Base-by-base conservation (phyloP, 768 basidiomycete genomes). In the Tremella fuciformis region DNA sequence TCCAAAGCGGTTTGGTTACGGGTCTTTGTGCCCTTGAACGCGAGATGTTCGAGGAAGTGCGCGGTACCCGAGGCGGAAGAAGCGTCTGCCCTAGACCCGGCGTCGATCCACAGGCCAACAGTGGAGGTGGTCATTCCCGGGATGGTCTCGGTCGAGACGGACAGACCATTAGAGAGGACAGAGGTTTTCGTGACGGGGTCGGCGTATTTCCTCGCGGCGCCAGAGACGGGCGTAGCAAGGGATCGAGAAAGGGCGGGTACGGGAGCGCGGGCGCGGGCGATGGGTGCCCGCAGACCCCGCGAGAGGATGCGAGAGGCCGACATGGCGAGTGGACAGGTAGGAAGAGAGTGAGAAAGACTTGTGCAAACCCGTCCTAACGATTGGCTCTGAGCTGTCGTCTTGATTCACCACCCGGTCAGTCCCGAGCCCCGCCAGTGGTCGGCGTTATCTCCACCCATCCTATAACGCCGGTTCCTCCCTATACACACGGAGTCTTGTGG, bases 31-130 rank as follows among this genome's bases (percentile, higher is more conserved):
- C 96, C 96, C 65, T 79, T 78, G 77, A 78, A 78, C 46, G 75
- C 71, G 59, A 76, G 69, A 62, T 76, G 74, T 69, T 99, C 96
- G 60, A 98, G 85, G 83, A 99, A 99, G 80, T 98, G 96, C 46
- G 96, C 96, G 9, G 91, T 92, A 52, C 96, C 96, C 68, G 88
- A 93, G 39, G 90, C 94, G 79, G 85, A 84, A 80, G 91, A 87
- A 48, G 88, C 94, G 83, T 99, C 96, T 59, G 92, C 93, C 56
- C 96, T 85, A 64, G 90, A 92, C 64, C 96, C 96, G 58, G 96
- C 94, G 76, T 98, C 94, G 70, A 99, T 94, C 92, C 92, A 99
- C 60, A 98, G 88, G 63, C 96, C 96, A 37, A 97, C 91, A n/a
- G 94, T 99, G 7, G 93, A 92, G 0, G 96, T 98, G 79, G 93